These are phyloP conservation scores for Saturnispora ahearnii DNA, from an alignment of 805 yeast species.

Conservation along the genomic window DNA sequence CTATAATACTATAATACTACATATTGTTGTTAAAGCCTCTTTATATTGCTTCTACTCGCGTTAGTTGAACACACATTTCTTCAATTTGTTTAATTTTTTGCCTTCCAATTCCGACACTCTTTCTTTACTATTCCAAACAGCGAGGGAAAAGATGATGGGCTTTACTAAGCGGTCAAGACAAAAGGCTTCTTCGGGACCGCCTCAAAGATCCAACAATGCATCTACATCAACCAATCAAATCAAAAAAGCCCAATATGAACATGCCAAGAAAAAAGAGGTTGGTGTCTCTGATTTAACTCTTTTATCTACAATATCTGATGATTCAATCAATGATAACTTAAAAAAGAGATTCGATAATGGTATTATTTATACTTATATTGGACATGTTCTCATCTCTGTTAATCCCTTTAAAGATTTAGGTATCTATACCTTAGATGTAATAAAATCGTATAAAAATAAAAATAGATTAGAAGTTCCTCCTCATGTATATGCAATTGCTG, in stretches of 20 bases:
- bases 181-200: conserved; percentile 33
- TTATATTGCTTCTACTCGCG: background rate
- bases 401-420: conserved; percentile 97
- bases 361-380: conserved; percentile 85
- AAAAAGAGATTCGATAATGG: conserved; percentile 84
- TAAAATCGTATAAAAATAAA: conserved; percentile 76
- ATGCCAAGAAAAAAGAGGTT: conserved; percentile 87
- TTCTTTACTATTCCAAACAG: background rate
- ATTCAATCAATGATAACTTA: conserved; percentile 84
- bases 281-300: conserved; percentile 94
- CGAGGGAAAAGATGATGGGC: conserved; percentile 11
- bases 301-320: conserved; percentile 81
- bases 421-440: conserved; percentile 73
- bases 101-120: background rate
- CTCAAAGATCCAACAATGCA: conserved; percentile 20
- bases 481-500: conserved; percentile 97
- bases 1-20: too few relatives aligned
- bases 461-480: conserved; percentile 96
- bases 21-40: background rate
- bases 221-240: conserved; percentile 36
- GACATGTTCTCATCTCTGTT: conserved; percentile 90
- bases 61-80: background rate
- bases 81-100: background rate
- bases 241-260: conserved; percentile 85
- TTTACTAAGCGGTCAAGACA: conserved; percentile 43